Evolutionary conservation across 108 stramenopile species (phyloP), one percentile per base, ranked within the genome.

Genomic region (Cyclostephanos tholiformis): DNA sequence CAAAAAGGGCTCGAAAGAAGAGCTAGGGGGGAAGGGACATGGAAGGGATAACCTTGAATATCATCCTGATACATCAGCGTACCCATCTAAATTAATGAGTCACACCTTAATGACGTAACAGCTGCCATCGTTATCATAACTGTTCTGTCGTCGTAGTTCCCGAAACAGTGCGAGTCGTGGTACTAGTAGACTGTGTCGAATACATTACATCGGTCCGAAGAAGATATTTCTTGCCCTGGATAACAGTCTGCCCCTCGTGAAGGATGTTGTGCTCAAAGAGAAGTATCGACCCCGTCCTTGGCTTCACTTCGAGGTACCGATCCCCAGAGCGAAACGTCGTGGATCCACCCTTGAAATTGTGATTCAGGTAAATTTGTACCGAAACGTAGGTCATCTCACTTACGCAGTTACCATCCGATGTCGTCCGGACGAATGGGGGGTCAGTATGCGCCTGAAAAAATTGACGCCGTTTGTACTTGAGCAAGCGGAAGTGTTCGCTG

Each of bases 161-260:
- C 27, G 74, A 63, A 48, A 65, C 57, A 16, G 52, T 6, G 44
- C 44, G 2, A 12, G 38, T 29, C 53, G 4, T 27, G 43, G 59
- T 41, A 59, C 63, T 48, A 25, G 25, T 20, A 22, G 39, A 19
- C 27, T 65, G 58, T 2, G 76, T 77, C 0, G 71, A 72, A 65
- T 82, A 82, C 82, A 82, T 82, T 17, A 82, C 65, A 53, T 82
- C 82, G 1, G 82, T 67, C 17, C 82, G 65, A 27, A 79, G 66
- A 35, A 74, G 50, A 74, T 82, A 82, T 77, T 82, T 82, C 30
- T 38, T 69, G 13, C 82, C 82, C 51, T 67, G 48, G 6, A 44
- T 43, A 0, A 82, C 51, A 26, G 67, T 68, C 23, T 12, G 43
- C 4, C 76, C 77, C 43, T 82, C 66, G 49, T 82, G 82, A 6